Conservation (phyloP, 2,329 filamentous ascomycete genomes). For the Xylaria sp. region DNA sequence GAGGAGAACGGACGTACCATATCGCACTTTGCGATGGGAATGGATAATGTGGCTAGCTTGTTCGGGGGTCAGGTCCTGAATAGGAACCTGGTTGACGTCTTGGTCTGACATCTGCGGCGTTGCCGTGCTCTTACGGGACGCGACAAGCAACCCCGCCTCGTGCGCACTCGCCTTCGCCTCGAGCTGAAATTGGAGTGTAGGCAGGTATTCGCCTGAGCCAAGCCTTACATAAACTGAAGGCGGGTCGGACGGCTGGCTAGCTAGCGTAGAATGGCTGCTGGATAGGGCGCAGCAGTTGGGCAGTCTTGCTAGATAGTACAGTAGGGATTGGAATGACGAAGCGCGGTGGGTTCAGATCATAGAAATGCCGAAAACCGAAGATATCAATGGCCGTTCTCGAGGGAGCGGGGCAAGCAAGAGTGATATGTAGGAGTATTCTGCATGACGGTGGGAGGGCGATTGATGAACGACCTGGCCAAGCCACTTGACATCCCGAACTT, state of each 20-base stretch:
- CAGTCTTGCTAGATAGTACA: constrained; percentile 6
- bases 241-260: constrained; percentile 9
- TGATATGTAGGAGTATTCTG: not conserved
- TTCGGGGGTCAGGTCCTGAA: constrained; percentile 64
- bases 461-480: too few species aligned
- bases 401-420: constrained; percentile 16
- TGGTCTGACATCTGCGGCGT: constrained; percentile 35
- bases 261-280: constrained; percentile 19
- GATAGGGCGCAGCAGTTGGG: constrained; percentile 18
- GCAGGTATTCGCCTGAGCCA: not conserved
- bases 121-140: not conserved
- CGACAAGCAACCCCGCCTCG: not conserved
- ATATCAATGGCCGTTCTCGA: constrained; percentile 21
- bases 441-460: too few species aligned
- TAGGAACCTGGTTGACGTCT: constrained; percentile 43
- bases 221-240: constrained; percentile 14
- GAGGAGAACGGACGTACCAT: constrained; percentile 61
- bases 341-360: constrained; percentile 10
- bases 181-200: constrained; percentile 9
- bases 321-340: constrained; percentile 11
- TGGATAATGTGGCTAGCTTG: constrained; percentile 71
- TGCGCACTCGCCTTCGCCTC: constrained; percentile 10
- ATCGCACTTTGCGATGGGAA: constrained; percentile 69
- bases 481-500: constrained; percentile 24
- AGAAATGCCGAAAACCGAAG: constrained; percentile 30